phyloP scores from a whole-genome alignment of 345 rosid species.

The Pistacia integerrima region DNA sequence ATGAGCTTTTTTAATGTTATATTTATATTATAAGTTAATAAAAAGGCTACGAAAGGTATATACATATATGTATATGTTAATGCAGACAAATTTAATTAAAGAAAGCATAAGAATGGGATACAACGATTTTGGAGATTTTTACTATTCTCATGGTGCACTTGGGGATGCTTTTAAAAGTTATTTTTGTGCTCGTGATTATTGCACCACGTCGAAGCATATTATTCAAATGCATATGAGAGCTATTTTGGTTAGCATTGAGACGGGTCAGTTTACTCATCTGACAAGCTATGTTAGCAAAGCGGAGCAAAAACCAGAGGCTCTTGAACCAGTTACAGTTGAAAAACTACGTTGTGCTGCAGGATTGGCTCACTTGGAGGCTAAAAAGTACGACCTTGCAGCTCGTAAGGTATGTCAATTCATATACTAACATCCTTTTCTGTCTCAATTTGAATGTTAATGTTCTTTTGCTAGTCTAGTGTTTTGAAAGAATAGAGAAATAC shows the following conservation, averaged over 20 bases:
- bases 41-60: no score
- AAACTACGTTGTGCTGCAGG: slow-evolving; percentile 94
- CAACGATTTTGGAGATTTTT: slow-evolving; percentile 95
- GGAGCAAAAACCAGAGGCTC: slow-evolving; percentile 80
- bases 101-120: slow-evolving; percentile 99
- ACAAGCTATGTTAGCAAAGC: slow-evolving; percentile 92
- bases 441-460: background rate
- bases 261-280: slow-evolving; percentile 94
- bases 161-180: slow-evolving; percentile 91
- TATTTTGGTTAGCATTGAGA: slow-evolving; percentile 94
- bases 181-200: slow-evolving; percentile 90
- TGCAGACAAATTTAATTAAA: slow-evolving; percentile 95
- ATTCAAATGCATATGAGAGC: slow-evolving; percentile 93
- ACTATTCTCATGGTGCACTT: slow-evolving; percentile 82
- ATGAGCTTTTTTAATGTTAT: slow-evolving; percentile 3
- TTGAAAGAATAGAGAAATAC: no score
- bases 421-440: background rate
- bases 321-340: slow-evolving; percentile 59
- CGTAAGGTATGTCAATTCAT: slow-evolving; percentile 66
- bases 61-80: no score
- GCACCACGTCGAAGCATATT: slow-evolving; percentile 93
- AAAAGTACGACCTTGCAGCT: slow-evolving; percentile 96
- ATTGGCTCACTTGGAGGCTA: slow-evolving; percentile 84
- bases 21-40: no score
- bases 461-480: no score